These are phyloP conservation scores for Sisymbrium irio DNA, from an alignment of 345 rosid genomes.

Conservation along the genomic window DNA sequence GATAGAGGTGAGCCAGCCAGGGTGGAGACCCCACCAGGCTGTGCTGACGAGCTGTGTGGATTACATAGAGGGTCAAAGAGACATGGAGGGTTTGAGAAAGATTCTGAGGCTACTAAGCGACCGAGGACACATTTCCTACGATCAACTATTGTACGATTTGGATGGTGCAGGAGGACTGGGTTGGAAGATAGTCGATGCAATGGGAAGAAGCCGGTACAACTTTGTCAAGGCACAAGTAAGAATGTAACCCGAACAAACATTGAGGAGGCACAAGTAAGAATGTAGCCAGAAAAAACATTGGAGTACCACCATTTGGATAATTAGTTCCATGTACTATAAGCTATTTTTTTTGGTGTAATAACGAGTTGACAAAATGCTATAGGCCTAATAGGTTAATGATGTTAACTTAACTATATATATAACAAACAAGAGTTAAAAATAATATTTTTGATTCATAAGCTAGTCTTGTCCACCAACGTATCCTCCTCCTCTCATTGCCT, in stretches of 20 bases:
- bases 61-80: conserved; percentile 32
- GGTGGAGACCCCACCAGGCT: conserved; percentile 34
- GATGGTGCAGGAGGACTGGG: conserved; percentile 24
- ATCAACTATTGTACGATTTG: conserved; percentile 27
- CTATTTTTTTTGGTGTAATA: not conserved
- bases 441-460: not conserved
- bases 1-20: conserved; percentile 28
- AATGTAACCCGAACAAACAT: not conserved
- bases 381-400: not conserved
- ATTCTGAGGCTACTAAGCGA: conserved; percentile 30
- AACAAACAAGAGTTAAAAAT: not conserved
- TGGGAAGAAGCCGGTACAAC: conserved; percentile 10
- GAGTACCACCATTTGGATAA: conserved; percentile 8
- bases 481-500: conserved; percentile 33
- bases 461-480: conserved; percentile 15
- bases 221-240: not conserved
- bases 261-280: not conserved
- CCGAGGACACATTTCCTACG: conserved; percentile 30
- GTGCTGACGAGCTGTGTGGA: conserved; percentile 44
- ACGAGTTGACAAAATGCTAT: not conserved
- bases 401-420: not conserved
- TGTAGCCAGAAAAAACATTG: not conserved
- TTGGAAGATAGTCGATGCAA: conserved; percentile 33
- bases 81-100: conserved; percentile 31
- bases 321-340: not conserved